Percentiles rank a stretch among this genome's conserved stretches.
These are phyloP conservation scores for Pestalotiopsis sp. DNA, from an alignment of 2,329 filamentous ascomycete species.

Conservation along the genomic window DNA sequence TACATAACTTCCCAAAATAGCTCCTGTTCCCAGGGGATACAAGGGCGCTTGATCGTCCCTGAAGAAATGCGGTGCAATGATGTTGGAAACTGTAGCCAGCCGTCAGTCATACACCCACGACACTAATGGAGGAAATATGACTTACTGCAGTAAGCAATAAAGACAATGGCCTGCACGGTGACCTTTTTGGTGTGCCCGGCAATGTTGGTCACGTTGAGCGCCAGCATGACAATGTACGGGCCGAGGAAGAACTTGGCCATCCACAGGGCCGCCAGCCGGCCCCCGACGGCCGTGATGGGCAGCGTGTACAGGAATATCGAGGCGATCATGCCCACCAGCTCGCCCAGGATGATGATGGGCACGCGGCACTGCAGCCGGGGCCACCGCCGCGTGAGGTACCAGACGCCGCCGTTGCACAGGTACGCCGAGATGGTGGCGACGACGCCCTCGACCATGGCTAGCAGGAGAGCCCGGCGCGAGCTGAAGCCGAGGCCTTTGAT, in stretches of 20 bases:
- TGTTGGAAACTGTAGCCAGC: conserved; percentile 44
- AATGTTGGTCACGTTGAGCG: conserved; percentile 51
- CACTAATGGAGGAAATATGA: neutral
- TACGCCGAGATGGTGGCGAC: conserved; percentile 14
- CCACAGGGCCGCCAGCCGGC: conserved; percentile 14
- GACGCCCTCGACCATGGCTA: conserved; percentile 15
- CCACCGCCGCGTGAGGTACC: conserved; percentile 14
- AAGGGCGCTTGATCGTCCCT: conserved; percentile 49
- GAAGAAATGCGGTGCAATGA: conserved; percentile 66
- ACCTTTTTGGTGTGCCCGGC: conserved; percentile 65
- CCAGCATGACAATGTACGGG: conserved; percentile 29
- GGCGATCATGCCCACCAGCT: conserved; percentile 17
- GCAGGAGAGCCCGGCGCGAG: conserved; percentile 12
- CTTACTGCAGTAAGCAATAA: conserved; percentile 59
- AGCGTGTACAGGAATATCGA: conserved; percentile 15
- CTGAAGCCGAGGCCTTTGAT: conserved; percentile 15
- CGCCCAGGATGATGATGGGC: conserved; percentile 14
- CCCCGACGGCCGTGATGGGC: neutral
- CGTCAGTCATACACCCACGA: neutral
- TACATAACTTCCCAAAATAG: conserved; percentile 42
- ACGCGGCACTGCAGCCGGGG: conserved; percentile 15
- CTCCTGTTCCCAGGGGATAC: conserved; percentile 43
- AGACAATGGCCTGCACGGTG: conserved; percentile 63
- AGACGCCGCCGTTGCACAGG: conserved; percentile 15
- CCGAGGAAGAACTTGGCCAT: conserved; percentile 17